Base-by-base conservation (phyloP, 352 stramenopile genomes). In the Elongisporangium prolatum region DNA sequence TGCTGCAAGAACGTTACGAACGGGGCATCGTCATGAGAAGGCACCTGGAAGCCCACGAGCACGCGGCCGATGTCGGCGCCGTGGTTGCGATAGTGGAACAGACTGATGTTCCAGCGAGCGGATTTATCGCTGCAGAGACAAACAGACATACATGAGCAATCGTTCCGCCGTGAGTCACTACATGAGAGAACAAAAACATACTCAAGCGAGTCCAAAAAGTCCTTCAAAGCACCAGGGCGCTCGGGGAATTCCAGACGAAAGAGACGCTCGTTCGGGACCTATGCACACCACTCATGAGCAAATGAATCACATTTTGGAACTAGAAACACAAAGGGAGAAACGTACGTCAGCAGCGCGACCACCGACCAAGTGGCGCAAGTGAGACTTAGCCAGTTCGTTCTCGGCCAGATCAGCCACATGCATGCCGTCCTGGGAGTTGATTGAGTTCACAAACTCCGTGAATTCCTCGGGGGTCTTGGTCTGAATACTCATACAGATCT, bases 31-130 rank as follows among this genome's bases (percentile, higher is more conserved):
- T 93, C 76, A 8, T 53, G 57, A 0, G 69, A 57, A 4, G 81
- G 72, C 13, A 98, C 95, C 69, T 99, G 95, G 67, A 99, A 95
- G 4, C 93, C 97, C 0, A 99, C 96, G 8, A 99, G 74, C 22
- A 99, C 96, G 48, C 96, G 85, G 37, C 97, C 97, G 70, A 99
- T 98, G 65, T 99, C 96, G 67, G 97, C 95, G 55, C 97, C 97
- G 66, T 99, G 96, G 72, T 99, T 99, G 59, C 97, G 83, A 66
- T 99, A 99, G 73, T 99, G 97, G 72, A 99, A 99, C 10, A 99
- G 81, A 63, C 91, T 98, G 50, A 99, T 87, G 71, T 99, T 99
- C 93, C 93, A 99, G 34, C 79, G 79, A n/a, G 71, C 75, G 1
- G 64, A 56, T 11, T 73, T 73, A 69, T 75, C 60, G 48, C 72